phyloP scores from a whole-genome alignment of 2,329 filamentous ascomycete species.

The Cordyceps farinosa region DNA sequence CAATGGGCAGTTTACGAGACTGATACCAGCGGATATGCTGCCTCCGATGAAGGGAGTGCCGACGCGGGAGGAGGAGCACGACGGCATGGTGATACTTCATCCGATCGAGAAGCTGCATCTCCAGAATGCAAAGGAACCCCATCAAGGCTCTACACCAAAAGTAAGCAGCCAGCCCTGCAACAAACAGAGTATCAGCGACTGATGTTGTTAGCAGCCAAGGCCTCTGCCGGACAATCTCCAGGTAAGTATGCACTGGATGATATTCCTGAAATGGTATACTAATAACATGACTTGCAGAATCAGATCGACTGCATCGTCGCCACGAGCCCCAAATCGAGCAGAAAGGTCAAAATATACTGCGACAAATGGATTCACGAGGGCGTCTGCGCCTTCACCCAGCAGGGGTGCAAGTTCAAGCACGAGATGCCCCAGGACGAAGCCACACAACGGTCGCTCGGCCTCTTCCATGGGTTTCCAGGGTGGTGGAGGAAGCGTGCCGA shows the following conservation, averaged over 20 bases:
- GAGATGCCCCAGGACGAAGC: slow-evolving; percentile 73
- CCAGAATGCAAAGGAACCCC: slow-evolving; percentile 37
- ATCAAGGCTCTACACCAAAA: slow-evolving; percentile 35
- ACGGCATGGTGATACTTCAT: slow-evolving; percentile 47
- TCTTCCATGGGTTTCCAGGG: slow-evolving; percentile 60
- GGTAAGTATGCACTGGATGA: not conserved
- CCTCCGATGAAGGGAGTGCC: slow-evolving; percentile 43
- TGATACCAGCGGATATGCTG: slow-evolving; percentile 54
- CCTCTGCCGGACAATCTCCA: slow-evolving; percentile 9
- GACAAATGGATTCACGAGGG: slow-evolving; percentile 88
- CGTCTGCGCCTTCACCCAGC: slow-evolving; percentile 78
- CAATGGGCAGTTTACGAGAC: slow-evolving; percentile 50
- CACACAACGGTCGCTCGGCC: slow-evolving; percentile 66
- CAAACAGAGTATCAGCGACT: not conserved
- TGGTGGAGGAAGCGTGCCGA: slow-evolving; percentile 57
- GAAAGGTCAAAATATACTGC: slow-evolving; percentile 68
- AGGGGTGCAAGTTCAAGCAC: slow-evolving; percentile 86
- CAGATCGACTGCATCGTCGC: slow-evolving; percentile 35
- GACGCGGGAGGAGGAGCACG: slow-evolving; percentile 33
- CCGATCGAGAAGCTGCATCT: slow-evolving; percentile 36
- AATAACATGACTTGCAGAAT: slow-evolving; percentile 25
- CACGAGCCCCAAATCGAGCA: slow-evolving; percentile 36
- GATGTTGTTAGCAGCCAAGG: not conserved
- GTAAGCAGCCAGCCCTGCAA: slow-evolving; percentile 31
- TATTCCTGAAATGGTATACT: not conserved